phyloP scores from a whole-genome alignment of 306 rosid genomes.

The Arachis hypogaea region DNA sequence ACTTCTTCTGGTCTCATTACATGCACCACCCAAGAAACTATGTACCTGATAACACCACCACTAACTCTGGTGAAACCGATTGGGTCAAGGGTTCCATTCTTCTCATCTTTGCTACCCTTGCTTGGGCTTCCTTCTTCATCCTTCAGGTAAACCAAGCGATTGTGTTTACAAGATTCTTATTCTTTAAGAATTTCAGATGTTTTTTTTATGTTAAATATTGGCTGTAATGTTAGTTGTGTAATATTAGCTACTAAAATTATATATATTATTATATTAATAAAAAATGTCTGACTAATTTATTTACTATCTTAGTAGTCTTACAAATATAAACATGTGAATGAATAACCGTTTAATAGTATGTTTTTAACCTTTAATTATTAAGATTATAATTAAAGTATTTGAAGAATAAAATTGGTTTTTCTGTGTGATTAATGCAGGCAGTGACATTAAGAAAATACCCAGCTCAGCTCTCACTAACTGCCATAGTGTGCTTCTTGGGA shows the following conservation, averaged over 20 bases:
- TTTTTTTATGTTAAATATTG: too few species aligned
- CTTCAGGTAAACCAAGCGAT: conserved; percentile 51
- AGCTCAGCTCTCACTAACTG: conserved; percentile 87
- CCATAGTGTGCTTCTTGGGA: conserved; percentile 79
- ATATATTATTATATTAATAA: too few species aligned
- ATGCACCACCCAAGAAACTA: conserved; percentile 49
- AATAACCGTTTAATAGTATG: too few species aligned
- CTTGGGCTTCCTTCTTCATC: conserved; percentile 96
- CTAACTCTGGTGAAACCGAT: conserved; percentile 51
- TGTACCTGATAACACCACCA: conserved; percentile 26
- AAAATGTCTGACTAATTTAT: too few species aligned
- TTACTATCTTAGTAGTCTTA: too few species aligned
- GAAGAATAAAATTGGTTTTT: not conserved
- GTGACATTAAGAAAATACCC: conserved; percentile 70
- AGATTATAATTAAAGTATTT: not conserved
- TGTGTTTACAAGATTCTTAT: too few species aligned
- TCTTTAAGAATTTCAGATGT: too few species aligned
- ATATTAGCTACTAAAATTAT: too few species aligned
- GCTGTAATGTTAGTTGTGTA: too few species aligned
- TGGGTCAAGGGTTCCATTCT: conserved; percentile 86
- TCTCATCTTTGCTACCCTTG: conserved; percentile 74
- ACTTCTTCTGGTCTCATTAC: conserved; percentile 55
- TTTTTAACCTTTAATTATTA: too few species aligned
- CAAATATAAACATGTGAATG: too few species aligned
- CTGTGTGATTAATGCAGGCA: conserved; percentile 48